Evolutionary conservation across 2,329 filamentous ascomycete genomes (phyloP).

Genomic region (Aspergillus sp.): DNA sequence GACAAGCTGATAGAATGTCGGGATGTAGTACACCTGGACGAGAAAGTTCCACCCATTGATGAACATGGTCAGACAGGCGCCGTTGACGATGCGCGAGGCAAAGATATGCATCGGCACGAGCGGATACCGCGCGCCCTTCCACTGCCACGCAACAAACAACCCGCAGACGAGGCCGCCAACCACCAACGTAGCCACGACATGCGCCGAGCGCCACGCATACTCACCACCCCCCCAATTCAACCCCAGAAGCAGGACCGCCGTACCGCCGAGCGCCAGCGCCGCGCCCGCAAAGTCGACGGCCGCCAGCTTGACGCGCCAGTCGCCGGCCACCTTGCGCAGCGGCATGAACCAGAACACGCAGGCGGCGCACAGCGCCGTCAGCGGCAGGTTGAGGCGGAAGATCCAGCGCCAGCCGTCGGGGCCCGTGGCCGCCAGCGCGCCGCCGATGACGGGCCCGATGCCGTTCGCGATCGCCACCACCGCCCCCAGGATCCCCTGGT

Average conservation of each 20-base stretch:
- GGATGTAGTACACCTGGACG: constrained; percentile 62
- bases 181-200: constrained; percentile 56
- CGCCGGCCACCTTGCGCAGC: constrained; percentile 52
- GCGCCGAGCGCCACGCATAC: constrained; percentile 55
- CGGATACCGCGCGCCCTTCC: constrained; percentile 30
- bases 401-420: constrained; percentile 54
- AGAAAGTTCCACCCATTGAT: constrained; percentile 62
- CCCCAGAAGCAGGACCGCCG: constrained; percentile 49
- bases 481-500: constrained; percentile 55
- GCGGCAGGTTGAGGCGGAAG: constrained; percentile 54
- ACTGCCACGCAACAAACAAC: constrained; percentile 33
- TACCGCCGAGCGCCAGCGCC: constrained; percentile 45
- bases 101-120: constrained; percentile 51
- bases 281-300: constrained; percentile 54
- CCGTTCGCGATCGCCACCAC: constrained; percentile 56
- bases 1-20: constrained; percentile 61
- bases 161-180: constrained; percentile 42
- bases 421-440: constrained; percentile 48
- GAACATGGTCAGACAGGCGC: constrained; percentile 57
- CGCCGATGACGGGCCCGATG: constrained; percentile 56
- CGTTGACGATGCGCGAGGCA: constrained; percentile 53
- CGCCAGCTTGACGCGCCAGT: constrained; percentile 52
- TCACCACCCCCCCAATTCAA: constrained; percentile 61
- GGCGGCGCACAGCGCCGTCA: constrained; percentile 49
- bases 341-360: constrained; percentile 58